phyloP scores from a whole-genome alignment of 2,329 filamentous ascomycete genomes.

The Didymella pomorum region DNA sequence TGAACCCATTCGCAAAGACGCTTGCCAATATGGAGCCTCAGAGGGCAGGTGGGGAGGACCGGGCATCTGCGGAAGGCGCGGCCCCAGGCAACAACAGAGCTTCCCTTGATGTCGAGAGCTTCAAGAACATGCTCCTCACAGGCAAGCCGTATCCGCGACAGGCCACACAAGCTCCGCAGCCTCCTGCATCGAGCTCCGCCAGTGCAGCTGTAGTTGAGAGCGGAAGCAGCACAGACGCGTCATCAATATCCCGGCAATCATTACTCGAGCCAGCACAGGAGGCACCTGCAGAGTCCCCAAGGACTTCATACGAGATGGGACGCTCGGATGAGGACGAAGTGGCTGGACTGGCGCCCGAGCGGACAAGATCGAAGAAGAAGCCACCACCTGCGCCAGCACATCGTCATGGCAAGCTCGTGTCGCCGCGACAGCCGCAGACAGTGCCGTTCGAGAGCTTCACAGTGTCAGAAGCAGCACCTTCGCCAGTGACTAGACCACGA shows the following conservation, averaged over 20 bases:
- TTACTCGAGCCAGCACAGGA: slow-evolving; percentile 62
- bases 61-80: slow-evolving; percentile 36
- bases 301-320: slow-evolving; percentile 66
- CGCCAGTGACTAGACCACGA: slow-evolving; percentile 34
- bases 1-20: slow-evolving; percentile 51
- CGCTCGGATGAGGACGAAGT: slow-evolving; percentile 60
- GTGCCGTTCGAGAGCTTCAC: slow-evolving; percentile 47
- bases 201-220: slow-evolving; percentile 48
- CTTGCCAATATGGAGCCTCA: slow-evolving; percentile 49
- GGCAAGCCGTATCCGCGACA: slow-evolving; percentile 62
- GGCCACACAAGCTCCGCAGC: slow-evolving; percentile 37
- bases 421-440: slow-evolving; percentile 53
- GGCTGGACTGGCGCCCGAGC: slow-evolving; percentile 35
- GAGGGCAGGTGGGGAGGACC: slow-evolving; percentile 37
- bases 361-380: slow-evolving; percentile 68
- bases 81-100: slow-evolving; percentile 42
- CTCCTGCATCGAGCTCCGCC: slow-evolving; percentile 33
- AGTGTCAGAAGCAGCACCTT: slow-evolving; percentile 32
- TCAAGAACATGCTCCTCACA: slow-evolving; percentile 78
- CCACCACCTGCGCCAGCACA: slow-evolving; percentile 73
- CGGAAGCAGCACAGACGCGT: slow-evolving; percentile 65
- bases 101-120: slow-evolving; percentile 78
- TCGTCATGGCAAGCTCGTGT: slow-evolving; percentile 79
- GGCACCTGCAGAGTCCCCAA: slow-evolving; percentile 59
- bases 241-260: slow-evolving; percentile 67